A percentile compares a stretch with the other conserved stretches of the same genome.
These are phyloP conservation scores for Leptomonas pyrrhocoris DNA, from an alignment of 208 protist species.

Conservation along the genomic window DNA sequence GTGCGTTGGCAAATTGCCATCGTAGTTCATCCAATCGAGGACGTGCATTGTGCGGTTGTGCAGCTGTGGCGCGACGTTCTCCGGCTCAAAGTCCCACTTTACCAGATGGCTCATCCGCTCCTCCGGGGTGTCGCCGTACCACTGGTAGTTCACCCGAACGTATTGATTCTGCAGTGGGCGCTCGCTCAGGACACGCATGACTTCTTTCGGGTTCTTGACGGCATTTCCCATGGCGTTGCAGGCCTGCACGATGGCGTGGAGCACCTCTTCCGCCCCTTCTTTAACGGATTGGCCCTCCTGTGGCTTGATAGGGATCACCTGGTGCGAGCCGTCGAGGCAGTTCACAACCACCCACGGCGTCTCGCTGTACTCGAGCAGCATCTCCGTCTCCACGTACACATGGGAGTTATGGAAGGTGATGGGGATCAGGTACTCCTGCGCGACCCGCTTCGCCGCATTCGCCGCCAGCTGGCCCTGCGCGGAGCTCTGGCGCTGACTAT, in stretches of 20 bases:
- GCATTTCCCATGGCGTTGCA: slow-evolving; percentile 66
- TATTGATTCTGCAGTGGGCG: slow-evolving; percentile 90
- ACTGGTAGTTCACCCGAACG: slow-evolving; percentile 91
- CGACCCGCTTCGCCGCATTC: slow-evolving; percentile 60
- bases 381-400: slow-evolving; percentile 90
- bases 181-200: slow-evolving; percentile 74
- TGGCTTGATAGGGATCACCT: slow-evolving; percentile 56
- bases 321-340: slow-evolving; percentile 73
- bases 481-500: slow-evolving; percentile 77
- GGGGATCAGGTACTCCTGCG: slow-evolving; percentile 83
- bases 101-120: slow-evolving; percentile 86
- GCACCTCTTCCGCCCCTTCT: slow-evolving; percentile 49
- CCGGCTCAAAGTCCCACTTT: slow-evolving; percentile 84
- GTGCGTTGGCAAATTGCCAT: slow-evolving; percentile 84
- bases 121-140: slow-evolving; percentile 90
- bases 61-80: slow-evolving; percentile 51
- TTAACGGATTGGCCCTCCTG: slow-evolving; percentile 29
- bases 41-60: slow-evolving; percentile 72
- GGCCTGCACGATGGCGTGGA: slow-evolving; percentile 55
- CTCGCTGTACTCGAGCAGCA: slow-evolving; percentile 92
- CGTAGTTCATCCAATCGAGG: slow-evolving; percentile 87
- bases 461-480: slow-evolving; percentile 44
- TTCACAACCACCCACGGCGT: slow-evolving; percentile 89
- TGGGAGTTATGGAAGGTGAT: slow-evolving; percentile 94
- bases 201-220: slow-evolving; percentile 67